Percentiles rank a stretch among this genome's conserved stretches.
These are phyloP conservation scores for Dillenia turbinata DNA, from an alignment of 164 flowering plant species.

Conservation along the genomic window DNA sequence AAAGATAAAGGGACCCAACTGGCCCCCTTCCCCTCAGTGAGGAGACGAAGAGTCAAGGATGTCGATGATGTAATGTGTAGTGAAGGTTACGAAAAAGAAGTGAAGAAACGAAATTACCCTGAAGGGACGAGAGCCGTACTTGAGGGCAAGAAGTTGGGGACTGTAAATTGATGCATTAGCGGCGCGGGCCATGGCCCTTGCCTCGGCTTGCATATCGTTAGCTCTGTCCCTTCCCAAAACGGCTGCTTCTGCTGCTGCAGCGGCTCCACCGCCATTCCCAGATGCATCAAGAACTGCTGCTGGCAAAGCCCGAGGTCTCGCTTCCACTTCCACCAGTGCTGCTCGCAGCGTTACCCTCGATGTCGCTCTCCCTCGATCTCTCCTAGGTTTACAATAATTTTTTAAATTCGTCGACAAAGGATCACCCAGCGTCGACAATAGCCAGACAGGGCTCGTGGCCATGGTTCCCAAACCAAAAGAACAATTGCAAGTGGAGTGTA, in stretches of 20 bases:
- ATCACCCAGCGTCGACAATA: background rate
- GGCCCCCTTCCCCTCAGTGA: no score
- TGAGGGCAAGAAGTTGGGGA: conserved; percentile 52
- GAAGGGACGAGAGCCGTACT: conserved; percentile 69
- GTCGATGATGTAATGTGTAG: no score
- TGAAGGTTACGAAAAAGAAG: background rate
- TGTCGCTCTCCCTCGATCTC: background rate
- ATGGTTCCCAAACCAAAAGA: background rate
- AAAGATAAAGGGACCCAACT: background rate
- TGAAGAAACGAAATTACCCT: conserved; percentile 37
- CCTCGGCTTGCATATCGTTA: conserved; percentile 83
- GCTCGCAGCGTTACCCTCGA: conserved; percentile 2
- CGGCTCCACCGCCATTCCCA: conserved; percentile 2
- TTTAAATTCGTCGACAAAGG: conserved; percentile 4
- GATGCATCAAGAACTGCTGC: background rate
- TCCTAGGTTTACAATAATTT: background rate
- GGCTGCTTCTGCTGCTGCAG: conserved; percentile 6
- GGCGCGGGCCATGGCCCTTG: conserved; percentile 87
- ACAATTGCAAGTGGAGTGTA: no score
- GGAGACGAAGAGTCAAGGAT: no score
- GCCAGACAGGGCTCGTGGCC: background rate
- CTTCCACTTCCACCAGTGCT: conserved; percentile 19
- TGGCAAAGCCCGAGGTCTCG: background rate
- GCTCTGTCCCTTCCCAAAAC: conserved; percentile 28
- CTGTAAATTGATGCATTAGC: conserved; percentile 68